Evolutionary conservation across 1,284 basidiomycete genomes (phyloP), one percentile per base, ranked within the genome.

Genomic region (Ceratobasidium theobromae): DNA sequence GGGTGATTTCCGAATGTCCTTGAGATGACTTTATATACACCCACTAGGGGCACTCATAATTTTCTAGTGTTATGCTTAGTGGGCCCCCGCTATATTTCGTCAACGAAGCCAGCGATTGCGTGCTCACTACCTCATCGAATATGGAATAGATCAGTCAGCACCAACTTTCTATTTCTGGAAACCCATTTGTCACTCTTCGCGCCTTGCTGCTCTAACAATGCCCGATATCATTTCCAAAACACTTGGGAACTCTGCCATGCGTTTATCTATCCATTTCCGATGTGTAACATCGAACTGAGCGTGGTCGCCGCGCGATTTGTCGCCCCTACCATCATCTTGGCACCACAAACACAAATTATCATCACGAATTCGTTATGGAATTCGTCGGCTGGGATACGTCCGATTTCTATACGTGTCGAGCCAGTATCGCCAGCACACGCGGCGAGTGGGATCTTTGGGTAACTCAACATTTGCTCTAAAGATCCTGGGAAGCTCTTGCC

Each of bases 131-230:
- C 55, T 48, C 25, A 45, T 46, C 23, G 25, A 58, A 58, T 46
- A 58, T 58, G 55, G 55, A 58, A 58, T 58, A 41, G 55, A 27
- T 58, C 55, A 46, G 55, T 58, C 55, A 58, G 55, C 55, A 21
- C 23, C 43, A 14, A 12, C 32, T 23, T 58, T 46, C 55, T 43
- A 32, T 46, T 32, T 58, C 8, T 48, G 25, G 43, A 21, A 18
- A 27, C 3, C 11, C 28, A 5, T 25, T 9, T 14, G 21, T 48
- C 43, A 35, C 16, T 33, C 25, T 46, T 9, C 14, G 38, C 11
- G 14, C n/a, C 11, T 18, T 23, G 1, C 35, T 32, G 28, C 14
- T 21, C 11, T 48, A 43, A 55, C 18, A 43, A 55, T 28, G 30
- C 38, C 53, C 18, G 25, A n/a, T 18, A 14, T 2, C 5, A 41